phyloP scores from a whole-genome alignment of 2,329 filamentous ascomycete species.

The Neonectria punicea region DNA sequence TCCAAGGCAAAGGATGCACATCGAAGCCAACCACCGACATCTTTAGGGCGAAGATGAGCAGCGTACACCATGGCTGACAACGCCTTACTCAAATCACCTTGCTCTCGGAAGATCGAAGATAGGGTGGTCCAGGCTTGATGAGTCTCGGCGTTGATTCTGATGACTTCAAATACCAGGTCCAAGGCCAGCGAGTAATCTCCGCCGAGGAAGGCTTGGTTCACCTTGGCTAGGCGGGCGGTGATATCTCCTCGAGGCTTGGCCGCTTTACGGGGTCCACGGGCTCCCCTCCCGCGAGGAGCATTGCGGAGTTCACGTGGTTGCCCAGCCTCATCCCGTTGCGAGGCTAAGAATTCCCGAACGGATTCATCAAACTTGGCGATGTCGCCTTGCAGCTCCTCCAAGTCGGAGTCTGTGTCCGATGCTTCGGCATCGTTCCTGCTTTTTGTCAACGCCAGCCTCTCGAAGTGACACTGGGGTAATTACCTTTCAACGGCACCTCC shows the following conservation, averaged over 20 bases:
- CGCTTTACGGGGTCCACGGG: slow-evolving; percentile 65
- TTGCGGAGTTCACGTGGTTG: slow-evolving; percentile 32
- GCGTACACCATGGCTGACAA: slow-evolving; percentile 70
- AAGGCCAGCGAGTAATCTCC: slow-evolving; percentile 70
- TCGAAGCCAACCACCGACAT: slow-evolving; percentile 67
- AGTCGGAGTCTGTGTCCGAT: slow-evolving; percentile 57
- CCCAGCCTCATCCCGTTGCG: slow-evolving; percentile 46
- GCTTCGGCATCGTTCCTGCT: slow-evolving; percentile 38
- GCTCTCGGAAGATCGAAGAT: slow-evolving; percentile 69
- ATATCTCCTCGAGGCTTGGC: slow-evolving; percentile 78
- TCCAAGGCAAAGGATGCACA: slow-evolving; percentile 68
- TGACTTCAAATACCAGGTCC: slow-evolving; percentile 69
- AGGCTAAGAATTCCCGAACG: slow-evolving; percentile 53
- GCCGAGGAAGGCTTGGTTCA: slow-evolving; percentile 74
- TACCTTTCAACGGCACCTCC: slow-evolving; percentile 3
- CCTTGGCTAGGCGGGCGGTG: slow-evolving; percentile 72
- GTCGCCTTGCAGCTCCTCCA: slow-evolving; percentile 56
- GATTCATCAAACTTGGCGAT: slow-evolving; percentile 57
- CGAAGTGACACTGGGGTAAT: not conserved
- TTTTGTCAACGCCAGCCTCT: slow-evolving; percentile 14
- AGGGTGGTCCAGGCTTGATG: slow-evolving; percentile 73
- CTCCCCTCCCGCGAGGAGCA: slow-evolving; percentile 43
- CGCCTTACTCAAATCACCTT: slow-evolving; percentile 66
- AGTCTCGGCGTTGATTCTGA: slow-evolving; percentile 75
- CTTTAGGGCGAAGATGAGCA: slow-evolving; percentile 70